phyloP scores from a whole-genome alignment of 495 filamentous ascomycete genomes.

The Sordaria brevicollis region DNA sequence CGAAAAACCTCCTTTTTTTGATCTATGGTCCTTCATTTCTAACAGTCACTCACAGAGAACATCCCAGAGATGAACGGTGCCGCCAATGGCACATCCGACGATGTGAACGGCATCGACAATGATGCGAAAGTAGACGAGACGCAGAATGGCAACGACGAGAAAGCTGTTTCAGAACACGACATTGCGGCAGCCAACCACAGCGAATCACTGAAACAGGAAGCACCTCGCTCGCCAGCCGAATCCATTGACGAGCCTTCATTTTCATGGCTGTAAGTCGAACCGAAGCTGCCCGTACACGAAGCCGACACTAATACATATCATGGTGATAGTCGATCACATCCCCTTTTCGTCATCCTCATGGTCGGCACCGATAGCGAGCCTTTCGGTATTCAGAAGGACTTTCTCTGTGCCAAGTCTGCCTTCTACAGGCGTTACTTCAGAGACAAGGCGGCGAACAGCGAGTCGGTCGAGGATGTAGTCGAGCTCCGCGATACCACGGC shows the following conservation, averaged over 20 bases:
- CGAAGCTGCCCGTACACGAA: background rate
- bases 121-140: background rate
- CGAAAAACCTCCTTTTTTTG: background rate
- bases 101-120: background rate
- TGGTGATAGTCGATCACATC: conserved; percentile 35
- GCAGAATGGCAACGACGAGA: background rate
- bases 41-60: background rate
- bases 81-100: background rate
- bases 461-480: conserved; percentile 35
- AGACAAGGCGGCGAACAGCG: conserved; percentile 11
- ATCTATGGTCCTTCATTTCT: background rate
- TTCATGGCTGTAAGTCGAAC: conserved; percentile 24
- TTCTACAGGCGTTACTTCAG: conserved; percentile 34
- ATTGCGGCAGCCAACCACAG: background rate
- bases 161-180: background rate
- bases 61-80: background rate
- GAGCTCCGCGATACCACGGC: conserved; percentile 32
- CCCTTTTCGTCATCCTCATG: conserved; percentile 40
- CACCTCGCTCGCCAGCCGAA: background rate
- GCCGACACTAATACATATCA: conserved; percentile 1
- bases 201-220: background rate
- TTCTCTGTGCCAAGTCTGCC: conserved; percentile 38
- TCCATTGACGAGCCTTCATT: conserved; percentile 10
- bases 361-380: conserved; percentile 38
- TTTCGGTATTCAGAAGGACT: conserved; percentile 47